Base-by-base conservation (phyloP, 106 monocot species). In the Dioscorea alata region DNA sequence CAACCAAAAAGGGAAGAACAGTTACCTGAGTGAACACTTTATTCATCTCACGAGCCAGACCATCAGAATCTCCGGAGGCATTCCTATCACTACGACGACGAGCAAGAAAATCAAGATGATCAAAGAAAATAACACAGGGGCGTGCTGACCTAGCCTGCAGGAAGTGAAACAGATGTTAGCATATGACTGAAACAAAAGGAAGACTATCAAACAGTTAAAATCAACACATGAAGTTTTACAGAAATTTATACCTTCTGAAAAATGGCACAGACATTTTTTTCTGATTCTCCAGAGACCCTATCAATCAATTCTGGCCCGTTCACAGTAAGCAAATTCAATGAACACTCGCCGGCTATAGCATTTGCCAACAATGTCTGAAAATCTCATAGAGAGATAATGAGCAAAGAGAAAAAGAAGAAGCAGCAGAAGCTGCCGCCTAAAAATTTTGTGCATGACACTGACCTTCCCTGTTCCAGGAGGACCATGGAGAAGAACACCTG, bases 31-130 rank as follows among this genome's bases (percentile, higher is more conserved):
- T 90, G 72, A 99, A 92, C 57, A 99, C 99, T 76, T 93, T 81
- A 33, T 99, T 90, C 99, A 99, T 93, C n/a, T 93, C 99, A 73
- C n/a, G n/a, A n/a, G n/a, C n/a, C n/a, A n/a, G n/a, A n/a, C 99
- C 99, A 59, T 87, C 99, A 48, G 99, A 99, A 88, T 99, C 92
- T 52, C 93, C 89, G 52, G 99, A 92, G 13, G 99, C 92, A 64
- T 93, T 93, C 34, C 99, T 80, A 71, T 90, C 99, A 76, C n/a
- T n/a, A n/a, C n/a, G n/a, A n/a, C n/a, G n/a, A n/a, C 93, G 99
- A 71, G 93, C 93, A 74, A 99, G 89, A 50, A 93, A 99, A 78
- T 99, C 92, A 60, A 99, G 85, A 63, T 99, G 93, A 79, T 99
- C 99, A 81, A 99, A 99, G 85, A 99, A 99, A 69, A 99, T 99